Evolutionary conservation across 2,329 filamentous ascomycete species (phyloP), one percentile per base, ranked within the genome.

Genomic region (Neofusicoccum kwambonambiense): DNA sequence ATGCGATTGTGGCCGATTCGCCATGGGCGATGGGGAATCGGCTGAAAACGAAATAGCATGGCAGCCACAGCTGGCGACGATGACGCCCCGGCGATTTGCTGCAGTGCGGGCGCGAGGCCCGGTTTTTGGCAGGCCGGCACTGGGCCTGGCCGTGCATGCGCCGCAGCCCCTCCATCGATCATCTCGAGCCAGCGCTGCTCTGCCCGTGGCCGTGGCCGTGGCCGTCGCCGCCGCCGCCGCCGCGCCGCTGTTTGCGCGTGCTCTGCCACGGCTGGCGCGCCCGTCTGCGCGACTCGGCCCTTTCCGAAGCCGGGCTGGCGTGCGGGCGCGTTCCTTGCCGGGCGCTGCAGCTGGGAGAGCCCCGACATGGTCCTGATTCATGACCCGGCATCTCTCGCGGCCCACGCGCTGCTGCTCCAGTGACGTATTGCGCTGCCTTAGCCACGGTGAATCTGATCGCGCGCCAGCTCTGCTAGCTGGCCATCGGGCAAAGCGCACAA

Each of bases 41-140:
- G 44, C 58, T 62, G 34, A 51, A 62, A 62, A 62, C 58, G 58
- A 50, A 62, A 41, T 62, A 62, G 58, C 58, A 51, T 61, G 45
- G 37, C 58, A 62, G 58, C 58, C 58, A 62, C 58, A 52, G 45
- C 45, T 49, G 56, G 56, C 56, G 42, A 42, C 42, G 41, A 47
- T 60, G 56, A 47, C 56, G 56, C 56, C 42, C 27, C 41, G 31
- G 42, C 50, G 47, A 34, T 44, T 39, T 34, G 54, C 51, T 56
- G 51, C 50, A 42, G 52, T 22, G 45, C 45, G 45, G 45, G 17
- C 3, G 45, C 47, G 50, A 39, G 41, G 42, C 56, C 56, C 42
- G 56, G 56, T 60, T 60, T 58, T 60, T 47, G 31, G 47, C 56
- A 44, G 42, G 42, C 42, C 42, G n/a, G 42, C 34, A 17, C 34